Percentiles rank a stretch among this genome's conserved stretches.
Evolutionary conservation across 2,329 filamentous ascomycete genomes (phyloP).

Genomic region (Alternaria sp.): DNA sequence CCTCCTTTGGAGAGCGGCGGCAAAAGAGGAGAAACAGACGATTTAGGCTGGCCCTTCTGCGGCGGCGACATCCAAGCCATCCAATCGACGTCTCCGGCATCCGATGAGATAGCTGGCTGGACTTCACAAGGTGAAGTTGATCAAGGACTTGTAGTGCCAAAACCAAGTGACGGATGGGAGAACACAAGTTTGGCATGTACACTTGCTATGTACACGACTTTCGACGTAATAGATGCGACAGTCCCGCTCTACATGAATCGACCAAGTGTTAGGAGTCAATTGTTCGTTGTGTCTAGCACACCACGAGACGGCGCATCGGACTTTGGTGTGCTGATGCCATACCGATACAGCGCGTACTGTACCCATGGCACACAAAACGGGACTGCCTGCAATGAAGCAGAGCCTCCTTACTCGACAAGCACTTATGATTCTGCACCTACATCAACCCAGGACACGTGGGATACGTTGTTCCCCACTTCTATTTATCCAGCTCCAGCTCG

Average conservation of each 20-base stretch:
- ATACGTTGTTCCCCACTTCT: neutral
- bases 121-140: neutral
- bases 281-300: constrained; percentile 1
- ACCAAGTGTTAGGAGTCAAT: neutral
- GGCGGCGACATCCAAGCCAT: neutral
- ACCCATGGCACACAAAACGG: neutral
- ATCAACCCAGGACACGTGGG: neutral
- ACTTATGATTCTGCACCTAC: neutral
- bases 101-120: neutral
- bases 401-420: neutral
- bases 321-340: neutral
- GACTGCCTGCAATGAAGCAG: neutral
- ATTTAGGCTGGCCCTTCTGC: neutral
- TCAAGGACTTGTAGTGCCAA: neutral
- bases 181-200: constrained; percentile 3
- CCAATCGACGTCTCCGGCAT: neutral
- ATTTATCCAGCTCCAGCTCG: neutral
- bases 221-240: neutral
- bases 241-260: neutral
- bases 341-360: neutral
- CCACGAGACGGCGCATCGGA: neutral
- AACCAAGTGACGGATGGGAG: neutral
- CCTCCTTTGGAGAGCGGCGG: neutral
- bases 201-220: neutral
- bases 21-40: neutral